Base-by-base conservation (phyloP, 345 rosid species). In the Eucalyptus globulus region DNA sequence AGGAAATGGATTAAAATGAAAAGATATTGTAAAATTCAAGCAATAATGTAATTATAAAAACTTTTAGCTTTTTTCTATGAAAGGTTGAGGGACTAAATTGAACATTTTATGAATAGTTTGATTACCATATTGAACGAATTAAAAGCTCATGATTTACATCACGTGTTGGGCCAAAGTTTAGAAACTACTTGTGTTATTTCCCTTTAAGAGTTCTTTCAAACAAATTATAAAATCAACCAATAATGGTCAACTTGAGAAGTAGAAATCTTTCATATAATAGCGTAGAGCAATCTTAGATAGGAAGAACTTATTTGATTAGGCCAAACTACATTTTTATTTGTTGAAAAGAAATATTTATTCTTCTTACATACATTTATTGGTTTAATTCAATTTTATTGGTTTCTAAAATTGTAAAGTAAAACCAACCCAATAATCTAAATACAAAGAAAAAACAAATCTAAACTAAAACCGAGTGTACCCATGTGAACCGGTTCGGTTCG, bases 111-210 rank as follows among this genome's bases (percentile, higher is more conserved):
- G 2, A 69, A 69, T 31, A 69, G 6, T 31, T 69, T 69, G 13
- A 69, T 5, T 4, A 16, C 7, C 12, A 0, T 1, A 31, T 69
- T 9, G 4, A 69, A 31, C 1, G 4, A 31, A 69, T 31, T 69
- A 0, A 8, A 31, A 69, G 24, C 37, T 31, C 17, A 62, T 27
- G 4, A 9, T 27, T 62, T 4, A 37, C 14, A 37, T 72, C 11
- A 21, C 3, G 6, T 12, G 22, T 16, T 34, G 4, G 10, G 26
- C 12, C 7, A 72, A 69, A 34, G 37, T 69, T 67, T 34, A 17
- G 1, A 21, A 69, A 69, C 7, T 34, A 69, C 1, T 34, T 17
- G 80, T 69, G 7, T 34, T 17, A 16, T 69, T 69, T 69, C 22
- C 19, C 81, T 6, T 19, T 34, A 3, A 19, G 40, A 37, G 3